Evolutionary conservation across 106 monocot genomes (phyloP).

Genomic region (Gastrodia elata): DNA sequence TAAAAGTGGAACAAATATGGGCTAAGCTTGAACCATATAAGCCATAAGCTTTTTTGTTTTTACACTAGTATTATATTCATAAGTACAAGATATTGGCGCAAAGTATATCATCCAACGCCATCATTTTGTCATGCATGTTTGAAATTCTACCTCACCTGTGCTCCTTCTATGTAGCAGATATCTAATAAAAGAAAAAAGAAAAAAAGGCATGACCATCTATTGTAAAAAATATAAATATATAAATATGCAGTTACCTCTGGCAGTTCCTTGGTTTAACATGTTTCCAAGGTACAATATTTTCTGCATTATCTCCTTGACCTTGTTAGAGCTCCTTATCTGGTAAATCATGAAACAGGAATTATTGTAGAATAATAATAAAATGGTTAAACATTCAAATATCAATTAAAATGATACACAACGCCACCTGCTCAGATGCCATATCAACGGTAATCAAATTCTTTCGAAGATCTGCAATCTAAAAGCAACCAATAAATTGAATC

Average conservation of each 20-base stretch:
- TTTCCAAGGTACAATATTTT: constrained; percentile 67
- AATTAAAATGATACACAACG: background rate
- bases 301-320: constrained; percentile 75
- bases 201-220: background rate
- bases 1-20: too few relatives aligned
- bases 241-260: constrained; percentile 46
- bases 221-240: background rate
- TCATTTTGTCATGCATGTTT: background rate
- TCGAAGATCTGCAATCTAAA: constrained; percentile 65
- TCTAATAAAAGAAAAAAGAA: background rate
- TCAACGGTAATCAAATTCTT: constrained; percentile 47
- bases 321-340: constrained; percentile 55
- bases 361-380: background rate
- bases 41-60: too few relatives aligned
- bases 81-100: background rate
- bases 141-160: background rate
- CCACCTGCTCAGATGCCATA: constrained; percentile 48
- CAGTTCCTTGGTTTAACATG: constrained; percentile 76
- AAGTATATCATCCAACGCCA: background rate
- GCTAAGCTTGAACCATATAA: too few relatives aligned
- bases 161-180: background rate
- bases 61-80: too few relatives aligned
- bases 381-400: background rate
- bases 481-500: background rate
- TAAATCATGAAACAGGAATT: background rate